These are phyloP conservation scores for Sclerotiophoma versabilis DNA, from an alignment of 2,329 filamentous ascomycete genomes.

Conservation along the genomic window DNA sequence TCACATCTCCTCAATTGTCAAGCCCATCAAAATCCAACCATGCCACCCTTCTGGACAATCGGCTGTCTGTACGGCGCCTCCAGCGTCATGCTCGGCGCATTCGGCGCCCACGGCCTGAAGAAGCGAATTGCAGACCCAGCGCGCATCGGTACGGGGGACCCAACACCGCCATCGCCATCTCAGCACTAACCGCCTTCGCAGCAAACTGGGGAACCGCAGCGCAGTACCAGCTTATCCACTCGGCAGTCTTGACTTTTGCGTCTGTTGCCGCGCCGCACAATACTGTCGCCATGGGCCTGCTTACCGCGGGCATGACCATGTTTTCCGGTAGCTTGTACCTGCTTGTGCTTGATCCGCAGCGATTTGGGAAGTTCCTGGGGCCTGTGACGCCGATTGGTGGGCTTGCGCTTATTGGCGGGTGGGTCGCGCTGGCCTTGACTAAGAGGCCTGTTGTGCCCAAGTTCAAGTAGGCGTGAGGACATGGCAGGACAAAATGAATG, in stretches of 20 bases:
- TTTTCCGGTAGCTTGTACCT: constrained; percentile 72
- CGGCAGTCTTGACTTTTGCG: constrained; percentile 65
- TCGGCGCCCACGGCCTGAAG: constrained; percentile 73
- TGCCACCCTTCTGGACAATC: constrained; percentile 64
- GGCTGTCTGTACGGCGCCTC: constrained; percentile 69
- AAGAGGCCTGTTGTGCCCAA: constrained; percentile 25
- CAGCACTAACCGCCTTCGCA: not conserved
- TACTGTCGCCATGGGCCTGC: constrained; percentile 64
- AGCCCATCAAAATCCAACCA: constrained; percentile 22
- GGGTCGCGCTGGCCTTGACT: constrained; percentile 59
- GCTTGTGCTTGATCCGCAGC: constrained; percentile 66
- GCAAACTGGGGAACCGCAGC: constrained; percentile 69
- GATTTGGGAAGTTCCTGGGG: constrained; percentile 63
- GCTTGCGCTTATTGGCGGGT: constrained; percentile 69
- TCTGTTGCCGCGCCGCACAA: constrained; percentile 61
- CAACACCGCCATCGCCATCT: too few relatives aligned
- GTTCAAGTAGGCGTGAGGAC: constrained; percentile 14
- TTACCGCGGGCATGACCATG: constrained; percentile 71
- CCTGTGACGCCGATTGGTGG: constrained; percentile 72
- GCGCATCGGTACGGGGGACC: constrained; percentile 56
- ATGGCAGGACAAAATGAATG: too few relatives aligned
- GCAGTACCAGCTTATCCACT: constrained; percentile 73
- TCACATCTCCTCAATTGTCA: too few relatives aligned
- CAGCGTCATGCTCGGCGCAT: constrained; percentile 68
- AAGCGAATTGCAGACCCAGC: constrained; percentile 65